These are phyloP conservation scores for Macrophomina tecta DNA, from an alignment of 2,329 filamentous ascomycete genomes.

Conservation along the genomic window DNA sequence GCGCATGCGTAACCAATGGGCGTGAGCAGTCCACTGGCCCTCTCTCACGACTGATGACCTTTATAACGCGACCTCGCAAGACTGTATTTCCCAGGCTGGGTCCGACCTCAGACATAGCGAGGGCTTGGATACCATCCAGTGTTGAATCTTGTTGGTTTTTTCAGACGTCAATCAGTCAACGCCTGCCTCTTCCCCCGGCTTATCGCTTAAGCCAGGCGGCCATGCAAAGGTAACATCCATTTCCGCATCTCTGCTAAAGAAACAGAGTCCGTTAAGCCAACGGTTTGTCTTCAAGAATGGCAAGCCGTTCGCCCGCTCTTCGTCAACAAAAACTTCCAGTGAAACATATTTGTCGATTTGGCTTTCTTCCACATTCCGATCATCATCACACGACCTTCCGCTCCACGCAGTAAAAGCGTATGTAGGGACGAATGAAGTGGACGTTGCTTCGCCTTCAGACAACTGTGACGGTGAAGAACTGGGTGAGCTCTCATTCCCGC, in stretches of 20 bases:
- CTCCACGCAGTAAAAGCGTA: constrained; percentile 25
- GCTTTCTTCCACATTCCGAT: constrained; percentile 3
- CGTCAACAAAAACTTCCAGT: constrained; percentile 15
- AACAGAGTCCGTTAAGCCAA: constrained; percentile 25
- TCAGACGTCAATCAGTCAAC: neutral
- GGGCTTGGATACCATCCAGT: too few species aligned
- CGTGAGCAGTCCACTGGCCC: too few species aligned
- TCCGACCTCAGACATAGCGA: too few species aligned
- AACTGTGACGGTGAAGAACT: neutral
- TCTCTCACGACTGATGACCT: too few species aligned
- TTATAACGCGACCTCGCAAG: too few species aligned
- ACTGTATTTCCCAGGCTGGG: too few species aligned
- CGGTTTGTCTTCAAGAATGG: neutral
- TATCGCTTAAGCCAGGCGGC: neutral
- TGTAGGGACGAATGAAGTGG: neutral
- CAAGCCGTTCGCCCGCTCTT: neutral
- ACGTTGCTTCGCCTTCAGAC: neutral
- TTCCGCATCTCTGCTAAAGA: constrained; percentile 4
- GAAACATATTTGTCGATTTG: constrained; percentile 27
- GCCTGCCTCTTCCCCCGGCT: neutral
- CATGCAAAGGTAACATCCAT: constrained; percentile 18
- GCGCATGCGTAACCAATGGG: too few species aligned
- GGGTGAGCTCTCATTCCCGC: neutral
- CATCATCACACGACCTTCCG: neutral
- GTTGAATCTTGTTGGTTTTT: too few species aligned